These are phyloP conservation scores for Phytopythium sindhum DNA, from an alignment of 352 stramenopile genomes.

Conservation along the genomic window DNA sequence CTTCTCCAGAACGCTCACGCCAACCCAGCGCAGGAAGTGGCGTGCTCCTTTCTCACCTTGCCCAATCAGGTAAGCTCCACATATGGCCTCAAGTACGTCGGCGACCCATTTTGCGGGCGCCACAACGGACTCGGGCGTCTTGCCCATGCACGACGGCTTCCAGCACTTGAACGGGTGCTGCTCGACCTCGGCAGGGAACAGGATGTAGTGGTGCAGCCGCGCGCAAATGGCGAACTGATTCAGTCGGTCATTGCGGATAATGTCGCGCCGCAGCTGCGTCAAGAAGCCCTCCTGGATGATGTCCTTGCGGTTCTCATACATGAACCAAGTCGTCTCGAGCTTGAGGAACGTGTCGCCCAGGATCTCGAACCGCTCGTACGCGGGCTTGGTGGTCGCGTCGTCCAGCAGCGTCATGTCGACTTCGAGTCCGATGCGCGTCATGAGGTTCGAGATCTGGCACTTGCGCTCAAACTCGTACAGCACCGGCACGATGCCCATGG, in stretches of 20 bases:
- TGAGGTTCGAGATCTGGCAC: slow-evolving; percentile 86
- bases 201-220: slow-evolving; percentile 72
- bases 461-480: slow-evolving; percentile 89
- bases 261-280: slow-evolving; percentile 73
- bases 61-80: slow-evolving; percentile 72
- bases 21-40: slow-evolving; percentile 77
- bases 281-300: slow-evolving; percentile 70
- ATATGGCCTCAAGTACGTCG: slow-evolving; percentile 81
- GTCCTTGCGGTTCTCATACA: slow-evolving; percentile 73
- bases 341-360: slow-evolving; percentile 84
- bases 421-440: slow-evolving; percentile 70
- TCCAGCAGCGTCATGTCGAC: slow-evolving; percentile 72
- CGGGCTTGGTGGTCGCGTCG: slow-evolving; percentile 80
- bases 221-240: slow-evolving; percentile 63
- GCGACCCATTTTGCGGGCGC: slow-evolving; percentile 83
- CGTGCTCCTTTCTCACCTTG: slow-evolving; percentile 67
- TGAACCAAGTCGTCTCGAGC: slow-evolving; percentile 83
- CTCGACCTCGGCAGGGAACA: slow-evolving; percentile 75
- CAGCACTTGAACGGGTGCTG: slow-evolving; percentile 81
- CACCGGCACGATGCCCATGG: slow-evolving; percentile 77
- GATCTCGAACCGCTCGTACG: slow-evolving; percentile 82
- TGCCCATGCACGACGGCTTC: slow-evolving; percentile 87
- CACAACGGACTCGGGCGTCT: slow-evolving; percentile 66
- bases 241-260: slow-evolving; percentile 84
- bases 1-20: slow-evolving; percentile 50